Evolutionary conservation across 805 yeast species (phyloP).

Genomic region (Candida orba): DNA sequence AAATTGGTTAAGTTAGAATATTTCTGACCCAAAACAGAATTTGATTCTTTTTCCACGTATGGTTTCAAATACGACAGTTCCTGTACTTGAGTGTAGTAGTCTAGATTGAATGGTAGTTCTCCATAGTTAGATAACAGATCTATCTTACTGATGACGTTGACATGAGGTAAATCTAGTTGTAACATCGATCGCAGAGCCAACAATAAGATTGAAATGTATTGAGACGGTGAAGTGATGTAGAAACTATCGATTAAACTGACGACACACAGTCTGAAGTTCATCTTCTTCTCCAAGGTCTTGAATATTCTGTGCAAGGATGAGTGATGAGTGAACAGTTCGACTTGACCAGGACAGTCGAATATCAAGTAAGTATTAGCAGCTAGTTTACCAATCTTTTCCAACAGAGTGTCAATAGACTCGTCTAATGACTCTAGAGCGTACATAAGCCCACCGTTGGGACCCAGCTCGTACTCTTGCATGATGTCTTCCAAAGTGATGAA

Average conservation of each 20-base stretch:
- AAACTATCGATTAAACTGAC: slow-evolving; percentile 80
- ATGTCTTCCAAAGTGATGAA: slow-evolving; percentile 69
- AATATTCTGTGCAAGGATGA: slow-evolving; percentile 65
- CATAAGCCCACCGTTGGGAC: slow-evolving; percentile 88
- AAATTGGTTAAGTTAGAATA: slow-evolving; percentile 65
- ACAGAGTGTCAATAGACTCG: slow-evolving; percentile 49
- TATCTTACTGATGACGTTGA: slow-evolving; percentile 87
- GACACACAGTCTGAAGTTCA: slow-evolving; percentile 72
- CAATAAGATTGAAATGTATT: slow-evolving; percentile 74
- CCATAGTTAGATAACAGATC: slow-evolving; percentile 77
- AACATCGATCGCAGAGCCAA: slow-evolving; percentile 87
- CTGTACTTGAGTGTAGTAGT: slow-evolving; percentile 88
- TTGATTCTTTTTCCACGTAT: slow-evolving; percentile 62
- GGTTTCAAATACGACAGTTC: slow-evolving; percentile 68
- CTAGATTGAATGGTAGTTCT: slow-evolving; percentile 70
- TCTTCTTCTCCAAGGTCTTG: slow-evolving; percentile 49
- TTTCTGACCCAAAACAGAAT: slow-evolving; percentile 50
- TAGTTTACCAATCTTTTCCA: slow-evolving; percentile 42
- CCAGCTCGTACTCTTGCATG: slow-evolving; percentile 63
- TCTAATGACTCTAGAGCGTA: slow-evolving; percentile 71
- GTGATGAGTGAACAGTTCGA: slow-evolving; percentile 89
- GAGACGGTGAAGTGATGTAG: slow-evolving; percentile 80
- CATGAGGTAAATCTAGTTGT: slow-evolving; percentile 86
- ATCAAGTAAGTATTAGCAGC: slow-evolving; percentile 57
- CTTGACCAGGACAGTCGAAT: slow-evolving; percentile 95